These are phyloP conservation scores for Thuja plicata DNA, from an alignment of 83 land plant species.

Conservation along the genomic window DNA sequence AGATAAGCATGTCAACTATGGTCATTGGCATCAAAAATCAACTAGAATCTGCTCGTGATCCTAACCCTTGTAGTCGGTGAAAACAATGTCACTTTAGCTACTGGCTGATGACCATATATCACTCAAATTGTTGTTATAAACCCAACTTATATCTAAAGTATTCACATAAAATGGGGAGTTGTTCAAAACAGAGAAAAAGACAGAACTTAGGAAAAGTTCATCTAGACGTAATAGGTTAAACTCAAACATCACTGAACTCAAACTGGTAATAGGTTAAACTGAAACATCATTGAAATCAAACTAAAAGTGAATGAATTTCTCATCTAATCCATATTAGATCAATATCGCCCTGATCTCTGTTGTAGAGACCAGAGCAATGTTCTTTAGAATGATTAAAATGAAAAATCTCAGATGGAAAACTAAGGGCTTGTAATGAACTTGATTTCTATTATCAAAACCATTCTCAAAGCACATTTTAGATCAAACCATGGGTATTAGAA, in stretches of 20 bases:
- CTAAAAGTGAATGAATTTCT: background rate
- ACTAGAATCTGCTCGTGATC: background rate
- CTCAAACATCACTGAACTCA: too few relatives aligned
- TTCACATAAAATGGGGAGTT: background rate
- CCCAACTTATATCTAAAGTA: background rate
- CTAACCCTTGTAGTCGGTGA: background rate
- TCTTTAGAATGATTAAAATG: background rate
- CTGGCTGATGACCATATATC: background rate
- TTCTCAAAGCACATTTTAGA: too few relatives aligned
- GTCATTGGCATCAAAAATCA: background rate
- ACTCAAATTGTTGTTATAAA: background rate
- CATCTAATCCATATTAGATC: background rate
- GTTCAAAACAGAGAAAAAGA: background rate
- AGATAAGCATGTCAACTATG: background rate
- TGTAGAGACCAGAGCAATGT: background rate
- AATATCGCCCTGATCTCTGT: background rate
- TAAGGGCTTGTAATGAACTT: background rate
- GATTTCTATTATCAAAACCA: background rate
- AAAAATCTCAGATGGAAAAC: too few relatives aligned
- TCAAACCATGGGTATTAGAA: too few relatives aligned
- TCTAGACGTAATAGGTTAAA: background rate
- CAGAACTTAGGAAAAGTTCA: background rate
- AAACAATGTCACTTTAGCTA: background rate
- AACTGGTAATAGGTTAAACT: too few relatives aligned
- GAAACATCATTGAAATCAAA: background rate